These are phyloP conservation scores for Blastocladiella britannica DNA, from an alignment of 192 early-diverging fungal genomes.

Conservation along the genomic window DNA sequence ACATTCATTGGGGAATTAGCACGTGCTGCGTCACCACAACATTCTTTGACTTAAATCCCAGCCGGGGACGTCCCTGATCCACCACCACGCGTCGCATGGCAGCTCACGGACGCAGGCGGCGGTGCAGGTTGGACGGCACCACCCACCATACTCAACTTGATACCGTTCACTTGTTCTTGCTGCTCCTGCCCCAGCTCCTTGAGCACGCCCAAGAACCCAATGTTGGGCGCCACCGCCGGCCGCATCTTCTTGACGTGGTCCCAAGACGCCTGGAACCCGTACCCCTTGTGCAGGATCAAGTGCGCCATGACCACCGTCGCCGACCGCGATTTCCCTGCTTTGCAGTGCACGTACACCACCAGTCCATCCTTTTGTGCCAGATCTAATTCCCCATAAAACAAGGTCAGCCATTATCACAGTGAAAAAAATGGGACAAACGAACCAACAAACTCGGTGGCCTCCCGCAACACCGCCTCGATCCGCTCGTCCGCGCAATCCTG, in stretches of 20 bases:
- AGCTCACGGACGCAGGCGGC: too few relatives aligned
- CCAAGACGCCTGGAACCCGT: constrained; percentile 20
- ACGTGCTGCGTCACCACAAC: too few relatives aligned
- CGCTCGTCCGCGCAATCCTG: constrained; percentile 25
- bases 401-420: background rate
- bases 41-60: too few relatives aligned
- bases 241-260: constrained; percentile 17
- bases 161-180: too few relatives aligned
- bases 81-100: too few relatives aligned
- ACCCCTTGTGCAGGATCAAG: constrained; percentile 15
- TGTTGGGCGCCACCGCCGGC: constrained; percentile 22
- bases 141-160: too few relatives aligned
- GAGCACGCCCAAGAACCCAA: constrained; percentile 27
- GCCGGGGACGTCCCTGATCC: too few relatives aligned
- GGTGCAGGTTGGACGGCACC: too few relatives aligned
- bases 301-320: constrained; percentile 25
- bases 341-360: constrained; percentile 29
- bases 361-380: constrained; percentile 5
- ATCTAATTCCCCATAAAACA: constrained; percentile 2
- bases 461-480: constrained; percentile 17
- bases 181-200: constrained; percentile 19
- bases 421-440: background rate
- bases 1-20: too few relatives aligned
- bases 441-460: constrained; percentile 26
- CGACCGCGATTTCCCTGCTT: constrained; percentile 25